Evolutionary conservation across 1,284 basidiomycete genomes (phyloP).

Genomic region (Rhodofomes roseus): DNA sequence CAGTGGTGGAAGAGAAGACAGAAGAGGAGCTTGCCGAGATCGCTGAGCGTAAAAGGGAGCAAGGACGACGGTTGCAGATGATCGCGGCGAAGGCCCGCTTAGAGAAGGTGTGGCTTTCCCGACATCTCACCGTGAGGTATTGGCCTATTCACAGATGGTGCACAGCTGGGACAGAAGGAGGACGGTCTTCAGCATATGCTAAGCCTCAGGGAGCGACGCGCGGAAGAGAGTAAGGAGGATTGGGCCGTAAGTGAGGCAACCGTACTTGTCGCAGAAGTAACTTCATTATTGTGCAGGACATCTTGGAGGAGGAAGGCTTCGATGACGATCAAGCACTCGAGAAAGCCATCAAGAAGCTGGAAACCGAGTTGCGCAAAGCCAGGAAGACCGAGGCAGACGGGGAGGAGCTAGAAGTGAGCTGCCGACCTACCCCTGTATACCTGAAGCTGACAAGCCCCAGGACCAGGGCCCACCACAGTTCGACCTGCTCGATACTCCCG

Average conservation of each 20-base stretch:
- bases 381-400: constrained; percentile 56
- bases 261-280: too few relatives aligned
- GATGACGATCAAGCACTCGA: constrained; percentile 43
- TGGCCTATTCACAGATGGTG: neutral
- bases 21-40: constrained; percentile 84
- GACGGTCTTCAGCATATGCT: constrained; percentile 75
- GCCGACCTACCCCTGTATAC: neutral
- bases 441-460: neutral
- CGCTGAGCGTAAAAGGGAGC: constrained; percentile 79
- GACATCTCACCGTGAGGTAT: neutral
- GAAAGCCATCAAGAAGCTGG: constrained; percentile 35
- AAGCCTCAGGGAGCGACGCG: constrained; percentile 62
- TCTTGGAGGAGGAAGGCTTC: constrained; percentile 72
- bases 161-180: constrained; percentile 75
- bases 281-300: constrained; percentile 37
- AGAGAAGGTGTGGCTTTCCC: constrained; percentile 65
- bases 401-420: constrained; percentile 41
- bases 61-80: constrained; percentile 87
- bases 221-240: constrained; percentile 70
- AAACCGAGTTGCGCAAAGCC: constrained; percentile 36
- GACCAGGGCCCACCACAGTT: constrained; percentile 83
- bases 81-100: constrained; percentile 84
- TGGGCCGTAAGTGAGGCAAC: constrained; percentile 52
- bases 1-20: constrained; percentile 80
- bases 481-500: constrained; percentile 87